phyloP scores from a whole-genome alignment of 2,329 filamentous ascomycete genomes.

The Aspergillus sp. region DNA sequence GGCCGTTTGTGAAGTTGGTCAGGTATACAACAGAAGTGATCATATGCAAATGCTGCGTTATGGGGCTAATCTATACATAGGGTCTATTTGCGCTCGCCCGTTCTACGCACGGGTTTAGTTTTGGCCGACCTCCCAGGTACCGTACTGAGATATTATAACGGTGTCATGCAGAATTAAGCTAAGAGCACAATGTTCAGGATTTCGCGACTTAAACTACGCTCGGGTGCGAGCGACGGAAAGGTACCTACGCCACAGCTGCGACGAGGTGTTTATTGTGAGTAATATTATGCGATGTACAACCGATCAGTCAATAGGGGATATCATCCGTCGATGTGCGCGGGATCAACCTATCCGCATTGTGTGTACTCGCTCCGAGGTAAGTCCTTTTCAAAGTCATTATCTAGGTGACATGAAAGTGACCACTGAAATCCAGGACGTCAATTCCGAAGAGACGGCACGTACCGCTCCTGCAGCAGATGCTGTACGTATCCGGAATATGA shows the following conservation, averaged over 20 bases:
- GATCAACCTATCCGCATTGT: slow-evolving; percentile 20
- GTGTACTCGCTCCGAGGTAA: slow-evolving; percentile 25
- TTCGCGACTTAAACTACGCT: slow-evolving; percentile 26
- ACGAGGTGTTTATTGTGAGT: slow-evolving; percentile 26
- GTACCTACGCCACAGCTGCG: slow-evolving; percentile 24
- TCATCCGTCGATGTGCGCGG: slow-evolving; percentile 7
- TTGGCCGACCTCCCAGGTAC: slow-evolving; percentile 26
- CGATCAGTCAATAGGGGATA: slow-evolving; percentile 22
- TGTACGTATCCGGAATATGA: neutral
- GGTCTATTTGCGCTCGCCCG: slow-evolving; percentile 22
- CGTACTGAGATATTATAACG: neutral
- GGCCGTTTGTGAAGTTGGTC: slow-evolving; percentile 28
- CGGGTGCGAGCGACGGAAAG: slow-evolving; percentile 22
- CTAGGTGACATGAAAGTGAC: neutral
- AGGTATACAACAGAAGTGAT: slow-evolving; percentile 11
- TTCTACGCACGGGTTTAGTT: slow-evolving; percentile 24
- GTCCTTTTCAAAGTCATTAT: neutral
- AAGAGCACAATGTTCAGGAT: slow-evolving; percentile 12
- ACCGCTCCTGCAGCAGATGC: neutral
- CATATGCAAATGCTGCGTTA: too few species aligned
- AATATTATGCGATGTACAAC: slow-evolving; percentile 22
- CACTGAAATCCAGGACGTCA: slow-evolving; percentile 8
- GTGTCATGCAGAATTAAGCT: too few species aligned
- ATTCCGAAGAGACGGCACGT: slow-evolving; percentile 15
- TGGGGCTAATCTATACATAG: slow-evolving; percentile 5